A percentile compares a stretch with the other conserved stretches of the same genome.
phyloP scores from a whole-genome alignment of 805 yeast genomes.

The Saccharomyces jurei region DNA sequence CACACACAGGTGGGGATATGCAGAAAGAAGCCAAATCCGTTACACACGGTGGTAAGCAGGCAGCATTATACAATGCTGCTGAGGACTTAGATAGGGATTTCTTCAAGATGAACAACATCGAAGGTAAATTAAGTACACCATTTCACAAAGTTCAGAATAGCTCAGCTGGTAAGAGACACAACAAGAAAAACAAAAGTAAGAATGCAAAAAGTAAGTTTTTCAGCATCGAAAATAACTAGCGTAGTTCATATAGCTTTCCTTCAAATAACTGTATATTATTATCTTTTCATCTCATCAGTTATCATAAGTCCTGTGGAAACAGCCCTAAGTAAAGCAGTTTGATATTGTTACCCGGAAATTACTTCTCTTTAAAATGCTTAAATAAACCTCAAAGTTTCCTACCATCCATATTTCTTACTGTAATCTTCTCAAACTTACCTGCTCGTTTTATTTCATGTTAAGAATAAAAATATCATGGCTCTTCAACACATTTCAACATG shows the following conservation, averaged over 20 bases:
- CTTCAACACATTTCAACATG: constrained; percentile 19
- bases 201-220: constrained; percentile 9
- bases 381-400: no score
- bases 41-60: constrained; percentile 75
- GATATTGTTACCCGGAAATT: neutral
- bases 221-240: neutral
- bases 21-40: constrained; percentile 40
- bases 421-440: neutral
- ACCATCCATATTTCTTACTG: neutral
- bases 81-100: constrained; percentile 81
- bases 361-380: neutral
- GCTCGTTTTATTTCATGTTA: neutral
- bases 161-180: constrained; percentile 46
- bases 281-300: neutral
- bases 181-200: constrained; percentile 68
- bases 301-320: neutral
- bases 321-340: neutral
- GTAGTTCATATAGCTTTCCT: neutral
- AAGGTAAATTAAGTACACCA: constrained; percentile 60
- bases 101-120: constrained; percentile 57
- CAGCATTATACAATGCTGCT: constrained; percentile 69
- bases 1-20: constrained; percentile 54
- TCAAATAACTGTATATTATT: neutral
- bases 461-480: constrained; percentile 9
- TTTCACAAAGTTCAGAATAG: constrained; percentile 48